These are phyloP conservation scores for Rosellinia necatrix DNA, from an alignment of 2,329 filamentous ascomycete genomes.

Conservation along the genomic window DNA sequence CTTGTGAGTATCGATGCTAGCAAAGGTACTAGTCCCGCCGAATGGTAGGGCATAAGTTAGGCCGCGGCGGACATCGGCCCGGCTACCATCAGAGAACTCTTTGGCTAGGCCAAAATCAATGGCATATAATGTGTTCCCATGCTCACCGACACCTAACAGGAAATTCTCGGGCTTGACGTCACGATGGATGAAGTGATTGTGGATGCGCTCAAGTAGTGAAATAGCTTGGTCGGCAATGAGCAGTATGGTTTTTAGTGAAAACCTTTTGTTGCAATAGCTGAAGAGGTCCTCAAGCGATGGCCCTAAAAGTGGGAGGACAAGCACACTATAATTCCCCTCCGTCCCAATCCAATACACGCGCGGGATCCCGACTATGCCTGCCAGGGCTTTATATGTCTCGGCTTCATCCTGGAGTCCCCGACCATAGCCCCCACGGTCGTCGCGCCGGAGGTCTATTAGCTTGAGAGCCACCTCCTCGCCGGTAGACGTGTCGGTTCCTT, in stretches of 20 bases:
- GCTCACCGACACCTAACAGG: slow-evolving; percentile 33
- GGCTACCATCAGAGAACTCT: slow-evolving; percentile 16
- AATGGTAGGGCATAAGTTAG: slow-evolving; percentile 10
- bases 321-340: slow-evolving; percentile 25
- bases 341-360: slow-evolving; percentile 16
- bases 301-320: slow-evolving; percentile 31
- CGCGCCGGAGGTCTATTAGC: slow-evolving; percentile 1
- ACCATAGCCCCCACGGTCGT: no score
- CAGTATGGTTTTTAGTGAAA: slow-evolving; percentile 40
- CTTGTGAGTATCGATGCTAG: slow-evolving; percentile 22
- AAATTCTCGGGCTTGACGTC: slow-evolving; percentile 41
- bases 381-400: slow-evolving; percentile 12
- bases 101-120: slow-evolving; percentile 38
- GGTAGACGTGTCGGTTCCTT: slow-evolving; percentile 15
- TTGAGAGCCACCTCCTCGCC: slow-evolving; percentile 22
- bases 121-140: slow-evolving; percentile 36
- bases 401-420: slow-evolving; percentile 10
- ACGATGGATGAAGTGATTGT: slow-evolving; percentile 34
- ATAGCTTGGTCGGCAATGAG: slow-evolving; percentile 39
- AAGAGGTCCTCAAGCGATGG: slow-evolving; percentile 40
- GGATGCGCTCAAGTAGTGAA: slow-evolving; percentile 34
- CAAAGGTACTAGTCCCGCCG: slow-evolving; percentile 11
- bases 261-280: slow-evolving; percentile 35
- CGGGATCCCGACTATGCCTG: slow-evolving; percentile 22
- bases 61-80: background rate